These are phyloP conservation scores for Pulveroboletus sp. DNA, from an alignment of 768 basidiomycete species.

Conservation along the genomic window DNA sequence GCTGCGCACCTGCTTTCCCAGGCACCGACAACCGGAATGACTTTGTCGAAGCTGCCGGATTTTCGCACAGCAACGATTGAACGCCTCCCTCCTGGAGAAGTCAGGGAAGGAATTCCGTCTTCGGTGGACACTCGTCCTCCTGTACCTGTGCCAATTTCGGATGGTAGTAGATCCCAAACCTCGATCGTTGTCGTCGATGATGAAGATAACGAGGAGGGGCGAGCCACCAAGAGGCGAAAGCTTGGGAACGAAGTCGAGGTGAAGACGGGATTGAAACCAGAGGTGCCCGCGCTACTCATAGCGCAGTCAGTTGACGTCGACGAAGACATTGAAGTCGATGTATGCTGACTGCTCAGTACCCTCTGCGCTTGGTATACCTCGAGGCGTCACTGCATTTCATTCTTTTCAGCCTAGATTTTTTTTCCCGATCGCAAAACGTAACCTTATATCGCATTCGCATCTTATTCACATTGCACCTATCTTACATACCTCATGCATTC, in stretches of 20 bases:
- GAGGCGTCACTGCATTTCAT: neutral
- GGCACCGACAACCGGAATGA: neutral
- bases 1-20: conserved; percentile 1
- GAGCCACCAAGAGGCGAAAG: conserved; percentile 52
- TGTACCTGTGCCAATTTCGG: conserved; percentile 32
- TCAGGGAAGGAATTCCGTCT: conserved; percentile 18
- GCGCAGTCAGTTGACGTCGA: conserved; percentile 18
- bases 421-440: conserved; percentile 2
- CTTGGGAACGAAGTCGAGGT: conserved; percentile 18
- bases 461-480: conserved; percentile 9
- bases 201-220: conserved; percentile 51
- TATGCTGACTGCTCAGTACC: conserved; percentile 18
- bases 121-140: conserved; percentile 23
- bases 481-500: conserved; percentile 23
- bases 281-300: neutral
- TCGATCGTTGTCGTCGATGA: conserved; percentile 60
- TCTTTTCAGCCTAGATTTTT: conserved; percentile 5
- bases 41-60: conserved; percentile 7
- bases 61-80: conserved; percentile 7
- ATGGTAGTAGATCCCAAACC: conserved; percentile 32
- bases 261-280: neutral
- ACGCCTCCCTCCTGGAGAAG: conserved; percentile 1
- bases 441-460: conserved; percentile 18
- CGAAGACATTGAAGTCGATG: conserved; percentile 30
- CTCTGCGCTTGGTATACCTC: neutral